phyloP scores from a whole-genome alignment of 108 stramenopile genomes.

The Cyclotella cryptica region DNA sequence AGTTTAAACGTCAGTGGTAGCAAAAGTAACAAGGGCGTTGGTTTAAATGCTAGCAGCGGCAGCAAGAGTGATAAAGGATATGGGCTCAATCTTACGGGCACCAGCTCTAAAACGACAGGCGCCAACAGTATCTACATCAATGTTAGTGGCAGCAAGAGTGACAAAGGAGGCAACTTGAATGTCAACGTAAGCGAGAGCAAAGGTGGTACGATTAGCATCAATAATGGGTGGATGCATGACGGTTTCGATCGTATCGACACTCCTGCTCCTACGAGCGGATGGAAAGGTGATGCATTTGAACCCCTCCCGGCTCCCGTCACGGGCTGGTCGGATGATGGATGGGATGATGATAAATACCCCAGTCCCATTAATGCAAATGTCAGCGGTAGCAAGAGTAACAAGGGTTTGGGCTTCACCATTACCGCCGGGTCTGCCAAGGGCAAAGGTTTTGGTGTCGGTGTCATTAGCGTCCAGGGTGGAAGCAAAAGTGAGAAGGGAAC shows the following conservation, averaged over 20 bases:
- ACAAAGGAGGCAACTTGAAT: no score
- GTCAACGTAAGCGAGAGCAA: no score
- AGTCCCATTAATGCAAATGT: neutral
- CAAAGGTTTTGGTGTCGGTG: neutral
- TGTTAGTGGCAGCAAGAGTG: neutral
- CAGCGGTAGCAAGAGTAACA: neutral
- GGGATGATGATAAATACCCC: no score
- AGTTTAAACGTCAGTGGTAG: neutral
- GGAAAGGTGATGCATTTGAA: neutral
- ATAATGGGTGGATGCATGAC: neutral
- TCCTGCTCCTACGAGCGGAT: neutral
- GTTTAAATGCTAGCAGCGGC: neutral
- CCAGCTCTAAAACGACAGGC: no score
- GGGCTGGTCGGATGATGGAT: no score
- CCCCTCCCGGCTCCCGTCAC: no score
- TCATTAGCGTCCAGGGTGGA: neutral
- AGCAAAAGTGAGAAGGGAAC: neutral
- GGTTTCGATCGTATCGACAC: neutral
- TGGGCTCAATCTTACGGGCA: no score
- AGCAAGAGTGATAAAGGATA: neutral
- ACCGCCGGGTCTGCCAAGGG: neutral
- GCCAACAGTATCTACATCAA: neutral
- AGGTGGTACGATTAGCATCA: neutral
- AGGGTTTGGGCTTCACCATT: neutral
- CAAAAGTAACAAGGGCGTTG: neutral